Evolutionary conservation across 1,139 yeast genomes (phyloP), one percentile per base, ranked within the genome.

Genomic region (Sporopachydermia cereana): DNA sequence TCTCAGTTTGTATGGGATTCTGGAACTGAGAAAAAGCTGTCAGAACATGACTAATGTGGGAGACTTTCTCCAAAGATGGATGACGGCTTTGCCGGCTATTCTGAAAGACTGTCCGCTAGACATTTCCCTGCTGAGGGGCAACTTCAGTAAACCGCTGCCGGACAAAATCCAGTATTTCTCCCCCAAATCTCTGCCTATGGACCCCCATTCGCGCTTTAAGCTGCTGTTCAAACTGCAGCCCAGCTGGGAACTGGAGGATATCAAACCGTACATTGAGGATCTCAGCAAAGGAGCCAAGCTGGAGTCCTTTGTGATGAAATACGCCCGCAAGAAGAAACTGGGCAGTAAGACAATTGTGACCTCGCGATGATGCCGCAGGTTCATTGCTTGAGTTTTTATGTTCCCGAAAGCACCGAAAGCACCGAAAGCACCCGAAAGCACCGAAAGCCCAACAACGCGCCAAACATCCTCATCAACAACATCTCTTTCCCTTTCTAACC

Each of bases 271-370:
- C 53, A 66, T 89, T 3, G 64, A 63, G 24, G 78, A 75, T 22
- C 49, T 67, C 7, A 66, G 77, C 46, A 64, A 69, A 36, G 74
- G 74, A 1, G 62, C 78, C 48, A 84, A 83, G 58, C 62, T 76
- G 9, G 96, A 86, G 46, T 72, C 75, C 45, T 75, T 84, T 51
- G 71, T 86, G 17, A 69, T 86, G 69, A 88, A 88, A 60, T 82
- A 69, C 59, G 95, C 93, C 2, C 74, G 76, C 52, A 79, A 79
- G 61, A 78, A 73, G 57, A 71, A 72, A 43, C 61, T 71, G 9
- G 84, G 82, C 1, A 74, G 71, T 53, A 69, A 67, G 42, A 51
- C 58, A 2, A 47, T 69, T 7, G 64, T 74, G 14, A 20, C 36
- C 5, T 39, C 29, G 5, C 4, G 43, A 20, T 41, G 39, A 34